Conservation (phyloP, 257 asterid genomes). For the Voacanga thouarsii region DNA sequence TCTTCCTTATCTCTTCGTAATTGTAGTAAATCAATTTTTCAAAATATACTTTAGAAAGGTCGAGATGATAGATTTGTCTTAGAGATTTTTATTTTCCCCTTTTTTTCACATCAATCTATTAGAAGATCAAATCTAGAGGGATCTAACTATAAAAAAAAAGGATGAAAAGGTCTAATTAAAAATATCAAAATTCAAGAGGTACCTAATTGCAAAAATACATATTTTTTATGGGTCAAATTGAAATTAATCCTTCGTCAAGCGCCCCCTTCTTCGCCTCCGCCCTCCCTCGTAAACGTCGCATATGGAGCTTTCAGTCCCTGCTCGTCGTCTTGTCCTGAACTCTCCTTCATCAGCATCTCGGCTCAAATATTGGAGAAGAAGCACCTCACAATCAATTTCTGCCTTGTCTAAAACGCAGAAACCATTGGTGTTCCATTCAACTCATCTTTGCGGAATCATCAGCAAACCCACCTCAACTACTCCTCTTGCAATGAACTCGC, state of each 20-base stretch:
- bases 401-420: slow-evolving; percentile 29
- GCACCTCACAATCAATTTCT: slow-evolving; percentile 25
- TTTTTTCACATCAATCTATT: too few species aligned
- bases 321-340: slow-evolving; percentile 14
- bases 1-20: too few species aligned
- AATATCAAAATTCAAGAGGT: too few species aligned
- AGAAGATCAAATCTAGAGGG: too few species aligned
- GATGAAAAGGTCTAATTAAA: too few species aligned
- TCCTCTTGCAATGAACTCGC: slow-evolving; percentile 38
- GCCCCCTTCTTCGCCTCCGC: background rate
- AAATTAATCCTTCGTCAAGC: background rate
- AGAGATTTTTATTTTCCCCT: too few species aligned
- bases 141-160: too few species aligned
- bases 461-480: slow-evolving; percentile 11
- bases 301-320: slow-evolving; percentile 59
- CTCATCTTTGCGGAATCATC: slow-evolving; percentile 7
- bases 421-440: slow-evolving; percentile 24
- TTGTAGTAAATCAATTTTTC: too few species aligned
- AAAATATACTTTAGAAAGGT: too few species aligned
- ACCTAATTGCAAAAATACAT: background rate
- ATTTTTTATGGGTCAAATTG: background rate
- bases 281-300: too few species aligned
- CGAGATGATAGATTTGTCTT: too few species aligned
- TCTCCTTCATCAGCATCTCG: slow-evolving; percentile 25
- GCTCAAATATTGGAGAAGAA: slow-evolving; percentile 18